Conservation (phyloP, 495 filamentous ascomycete species). For the Penicillium canariense region DNA sequence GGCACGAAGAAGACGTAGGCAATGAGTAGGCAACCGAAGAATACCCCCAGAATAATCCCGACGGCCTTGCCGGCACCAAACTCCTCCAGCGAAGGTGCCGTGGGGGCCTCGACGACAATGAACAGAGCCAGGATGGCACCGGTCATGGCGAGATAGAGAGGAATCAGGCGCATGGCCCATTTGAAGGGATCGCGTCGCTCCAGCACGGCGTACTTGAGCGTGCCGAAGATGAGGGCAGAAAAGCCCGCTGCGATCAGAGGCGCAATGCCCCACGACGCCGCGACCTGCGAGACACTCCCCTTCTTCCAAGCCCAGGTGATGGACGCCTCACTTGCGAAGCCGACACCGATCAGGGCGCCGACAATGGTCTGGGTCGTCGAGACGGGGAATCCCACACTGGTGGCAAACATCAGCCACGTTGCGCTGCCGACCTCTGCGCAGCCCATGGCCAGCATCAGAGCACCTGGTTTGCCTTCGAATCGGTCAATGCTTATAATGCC, state of each 20-base stretch:
- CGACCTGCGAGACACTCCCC: conserved; percentile 55
- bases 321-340: conserved; percentile 55
- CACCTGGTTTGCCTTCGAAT: conserved; percentile 51
- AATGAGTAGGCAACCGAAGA: conserved; percentile 52
- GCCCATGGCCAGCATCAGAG: conserved; percentile 61
- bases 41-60: conserved; percentile 58
- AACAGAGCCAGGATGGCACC: conserved; percentile 61
- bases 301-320: conserved; percentile 56
- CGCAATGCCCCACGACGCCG: conserved; percentile 62
- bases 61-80: conserved; percentile 50
- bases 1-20: conserved; percentile 59
- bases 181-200: conserved; percentile 56
- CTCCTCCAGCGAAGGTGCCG: conserved; percentile 37
- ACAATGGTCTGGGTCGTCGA: conserved; percentile 66
- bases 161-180: conserved; percentile 55
- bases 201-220: conserved; percentile 63
- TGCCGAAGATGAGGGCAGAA: conserved; percentile 59
- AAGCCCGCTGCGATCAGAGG: conserved; percentile 58
- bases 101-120: conserved; percentile 48
- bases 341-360: conserved; percentile 61
- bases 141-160: conserved; percentile 61
- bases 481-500: conserved; percentile 55
- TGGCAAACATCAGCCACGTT: conserved; percentile 57
- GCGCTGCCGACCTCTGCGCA: conserved; percentile 60
- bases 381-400: conserved; percentile 55